Conservation (phyloP, 164 flowering plant genomes). For the Brasenia schreberi region DNA sequence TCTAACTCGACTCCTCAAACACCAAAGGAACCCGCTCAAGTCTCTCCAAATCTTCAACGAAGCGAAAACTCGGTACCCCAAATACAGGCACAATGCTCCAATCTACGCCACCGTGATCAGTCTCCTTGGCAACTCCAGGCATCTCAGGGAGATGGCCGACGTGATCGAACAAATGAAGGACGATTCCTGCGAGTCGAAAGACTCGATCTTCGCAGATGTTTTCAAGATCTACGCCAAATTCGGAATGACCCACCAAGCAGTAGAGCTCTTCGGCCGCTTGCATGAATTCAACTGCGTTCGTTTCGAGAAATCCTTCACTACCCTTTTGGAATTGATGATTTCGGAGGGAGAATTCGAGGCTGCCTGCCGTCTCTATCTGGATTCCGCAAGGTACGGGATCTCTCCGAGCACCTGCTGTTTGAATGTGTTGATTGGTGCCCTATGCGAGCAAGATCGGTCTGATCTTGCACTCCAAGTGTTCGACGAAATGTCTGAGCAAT, state of each 20-base stretch:
- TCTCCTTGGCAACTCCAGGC: conserved; percentile 38
- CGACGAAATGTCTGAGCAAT: conserved; percentile 51
- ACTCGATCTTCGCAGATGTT: conserved; percentile 28
- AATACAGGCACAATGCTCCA: conserved; percentile 60
- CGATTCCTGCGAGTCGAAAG: conserved; percentile 63
- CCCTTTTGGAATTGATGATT: conserved; percentile 43
- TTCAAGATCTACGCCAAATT: conserved; percentile 41
- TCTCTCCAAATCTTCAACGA: conserved; percentile 54
- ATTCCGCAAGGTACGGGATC: conserved; percentile 49
- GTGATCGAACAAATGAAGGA: conserved; percentile 45
- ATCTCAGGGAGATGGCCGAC: conserved; percentile 42
- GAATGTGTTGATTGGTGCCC: conserved; percentile 42
- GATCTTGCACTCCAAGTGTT: conserved; percentile 53
- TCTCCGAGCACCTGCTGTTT: conserved; percentile 31
- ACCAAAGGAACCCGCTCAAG: conserved; percentile 53
- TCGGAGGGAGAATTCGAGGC: conserved; percentile 26
- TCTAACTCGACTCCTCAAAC: conserved; percentile 38
- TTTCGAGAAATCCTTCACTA: conserved; percentile 52
- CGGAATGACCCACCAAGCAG: conserved; percentile 41
- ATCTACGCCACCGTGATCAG: conserved; percentile 58
- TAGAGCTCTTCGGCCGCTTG: conserved; percentile 40
- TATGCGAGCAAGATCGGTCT: conserved; percentile 34
- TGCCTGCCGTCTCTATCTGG: conserved; percentile 30
- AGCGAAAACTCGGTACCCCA: conserved; percentile 47
- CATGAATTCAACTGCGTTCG: conserved; percentile 55